Evolutionary conservation across 2,329 filamentous ascomycete species (phyloP).

Genomic region (Exserohilum turcica): DNA sequence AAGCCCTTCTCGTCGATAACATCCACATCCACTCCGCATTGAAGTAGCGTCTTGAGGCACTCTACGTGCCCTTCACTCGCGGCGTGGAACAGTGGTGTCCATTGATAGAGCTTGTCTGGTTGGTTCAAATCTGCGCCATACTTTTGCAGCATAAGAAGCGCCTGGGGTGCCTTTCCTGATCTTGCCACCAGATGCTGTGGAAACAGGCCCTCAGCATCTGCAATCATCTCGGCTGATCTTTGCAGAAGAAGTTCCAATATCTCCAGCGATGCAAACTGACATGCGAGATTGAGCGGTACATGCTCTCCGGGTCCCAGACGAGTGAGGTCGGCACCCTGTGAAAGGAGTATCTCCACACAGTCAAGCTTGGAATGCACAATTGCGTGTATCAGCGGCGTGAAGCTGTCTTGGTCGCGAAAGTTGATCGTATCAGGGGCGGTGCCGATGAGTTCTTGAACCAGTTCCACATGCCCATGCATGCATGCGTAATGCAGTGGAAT

Average conservation of each 20-base stretch:
- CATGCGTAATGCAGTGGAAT: slow-evolving; percentile 95
- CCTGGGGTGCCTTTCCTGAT: slow-evolving; percentile 78
- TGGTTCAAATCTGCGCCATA: slow-evolving; percentile 92
- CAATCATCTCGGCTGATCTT: slow-evolving; percentile 79
- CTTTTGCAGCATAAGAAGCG: slow-evolving; percentile 78
- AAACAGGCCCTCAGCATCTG: slow-evolving; percentile 93
- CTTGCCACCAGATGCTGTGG: slow-evolving; percentile 96
- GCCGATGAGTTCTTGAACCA: slow-evolving; percentile 75
- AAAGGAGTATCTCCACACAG: slow-evolving; percentile 79
- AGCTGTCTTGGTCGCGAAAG: slow-evolving; percentile 93
- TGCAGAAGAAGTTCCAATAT: slow-evolving; percentile 86
- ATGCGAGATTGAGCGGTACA: slow-evolving; percentile 91
- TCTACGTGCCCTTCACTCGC: slow-evolving; percentile 94
- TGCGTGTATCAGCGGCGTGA: slow-evolving; percentile 91
- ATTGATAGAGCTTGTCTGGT: slow-evolving; percentile 92
- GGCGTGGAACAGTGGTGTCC: slow-evolving; percentile 95
- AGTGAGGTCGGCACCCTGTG: slow-evolving; percentile 80
- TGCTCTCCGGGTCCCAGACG: slow-evolving; percentile 86
- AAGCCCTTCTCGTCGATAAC: slow-evolving; percentile 90
- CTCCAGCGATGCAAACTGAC: slow-evolving; percentile 84
- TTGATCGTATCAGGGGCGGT: slow-evolving; percentile 78
- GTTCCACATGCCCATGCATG: slow-evolving; percentile 86
- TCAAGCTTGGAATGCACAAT: slow-evolving; percentile 85
- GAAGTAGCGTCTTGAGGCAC: slow-evolving; percentile 80
- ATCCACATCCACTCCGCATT: slow-evolving; percentile 76